These are phyloP conservation scores for Dictyophora rubrovolvata DNA, from an alignment of 768 basidiomycete species.

Conservation along the genomic window DNA sequence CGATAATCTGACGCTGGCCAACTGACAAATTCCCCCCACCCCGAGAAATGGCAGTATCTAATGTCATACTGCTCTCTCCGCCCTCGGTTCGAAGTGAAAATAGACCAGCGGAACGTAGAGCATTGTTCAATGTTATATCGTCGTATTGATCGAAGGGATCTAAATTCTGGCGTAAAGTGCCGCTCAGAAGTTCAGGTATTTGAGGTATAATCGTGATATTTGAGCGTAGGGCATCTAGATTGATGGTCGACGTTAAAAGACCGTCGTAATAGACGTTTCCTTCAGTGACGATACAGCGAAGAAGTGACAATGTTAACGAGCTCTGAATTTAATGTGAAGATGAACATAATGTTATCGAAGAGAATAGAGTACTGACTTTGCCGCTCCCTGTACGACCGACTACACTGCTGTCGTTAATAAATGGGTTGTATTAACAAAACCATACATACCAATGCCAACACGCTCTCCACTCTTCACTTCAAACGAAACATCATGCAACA, in stretches of 20 bases:
- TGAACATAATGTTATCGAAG: constrained; percentile 5
- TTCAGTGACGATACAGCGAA: constrained; percentile 29
- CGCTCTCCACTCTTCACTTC: constrained; percentile 31
- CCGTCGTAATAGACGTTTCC: constrained; percentile 32
- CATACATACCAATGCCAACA: constrained; percentile 22
- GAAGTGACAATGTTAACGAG: constrained; percentile 24
- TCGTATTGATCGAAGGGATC: constrained; percentile 42
- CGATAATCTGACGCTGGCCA: constrained; percentile 33
- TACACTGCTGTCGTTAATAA: constrained; percentile 9
- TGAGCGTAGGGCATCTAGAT: constrained; percentile 44
- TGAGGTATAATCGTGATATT: constrained; percentile 54
- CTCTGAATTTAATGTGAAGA: not conserved
- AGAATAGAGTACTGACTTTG: not conserved
- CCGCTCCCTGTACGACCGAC: constrained; percentile 16
- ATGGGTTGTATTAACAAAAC: too few relatives aligned
- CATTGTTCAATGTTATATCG: constrained; percentile 31
- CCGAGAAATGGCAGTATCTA: constrained; percentile 13
- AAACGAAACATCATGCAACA: constrained; percentile 29
- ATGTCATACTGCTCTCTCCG: constrained; percentile 14
- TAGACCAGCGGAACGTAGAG: constrained; percentile 31
- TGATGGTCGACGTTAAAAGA: constrained; percentile 36
- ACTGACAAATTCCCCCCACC: constrained; percentile 12
- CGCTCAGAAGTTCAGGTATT: constrained; percentile 23
- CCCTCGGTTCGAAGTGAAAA: constrained; percentile 12
- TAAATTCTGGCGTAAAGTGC: constrained; percentile 26